Conservation (phyloP, 164 flowering plant genomes). For the Liquidambar formosana region DNA sequence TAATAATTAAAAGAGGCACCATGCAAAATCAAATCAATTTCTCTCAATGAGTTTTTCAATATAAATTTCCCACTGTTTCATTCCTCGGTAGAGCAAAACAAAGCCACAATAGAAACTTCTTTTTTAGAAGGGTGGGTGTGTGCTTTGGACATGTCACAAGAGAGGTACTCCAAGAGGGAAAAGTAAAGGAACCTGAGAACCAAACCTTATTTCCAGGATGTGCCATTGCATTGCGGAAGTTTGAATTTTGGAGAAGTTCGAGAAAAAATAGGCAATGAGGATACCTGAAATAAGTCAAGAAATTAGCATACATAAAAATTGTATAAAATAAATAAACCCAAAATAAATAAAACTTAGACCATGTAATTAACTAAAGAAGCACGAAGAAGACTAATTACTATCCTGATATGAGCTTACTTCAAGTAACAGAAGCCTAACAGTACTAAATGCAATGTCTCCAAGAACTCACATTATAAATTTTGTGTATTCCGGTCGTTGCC, state of each 20-base stretch:
- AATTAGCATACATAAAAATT: conserved; percentile 5
- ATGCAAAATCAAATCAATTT: background rate
- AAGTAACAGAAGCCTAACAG: background rate
- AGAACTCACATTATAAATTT: conserved; percentile 84
- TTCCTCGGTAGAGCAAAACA: background rate
- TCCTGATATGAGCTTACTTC: background rate
- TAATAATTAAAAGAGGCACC: background rate
- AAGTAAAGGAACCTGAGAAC: background rate
- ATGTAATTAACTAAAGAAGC: background rate
- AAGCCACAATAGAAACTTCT: background rate
- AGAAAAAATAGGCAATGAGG: conserved; percentile 95
- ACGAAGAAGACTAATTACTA: background rate
- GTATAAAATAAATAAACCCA: background rate
- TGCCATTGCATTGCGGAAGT: conserved; percentile 93
- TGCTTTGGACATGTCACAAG: too few relatives aligned
- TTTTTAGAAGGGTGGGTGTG: too few relatives aligned
- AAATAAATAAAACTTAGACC: background rate
- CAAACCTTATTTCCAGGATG: conserved; percentile 93
- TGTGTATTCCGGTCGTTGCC: conserved; percentile 89
- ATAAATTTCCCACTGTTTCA: background rate
- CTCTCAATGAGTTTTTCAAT: background rate
- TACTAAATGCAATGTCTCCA: background rate
- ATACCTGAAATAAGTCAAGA: conserved; percentile 55
- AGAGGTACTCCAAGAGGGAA: background rate
- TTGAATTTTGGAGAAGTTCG: conserved; percentile 92